Evolutionary conservation across 2,329 filamentous ascomycete genomes (phyloP).

Genomic region (Trichoderma semiorbis): DNA sequence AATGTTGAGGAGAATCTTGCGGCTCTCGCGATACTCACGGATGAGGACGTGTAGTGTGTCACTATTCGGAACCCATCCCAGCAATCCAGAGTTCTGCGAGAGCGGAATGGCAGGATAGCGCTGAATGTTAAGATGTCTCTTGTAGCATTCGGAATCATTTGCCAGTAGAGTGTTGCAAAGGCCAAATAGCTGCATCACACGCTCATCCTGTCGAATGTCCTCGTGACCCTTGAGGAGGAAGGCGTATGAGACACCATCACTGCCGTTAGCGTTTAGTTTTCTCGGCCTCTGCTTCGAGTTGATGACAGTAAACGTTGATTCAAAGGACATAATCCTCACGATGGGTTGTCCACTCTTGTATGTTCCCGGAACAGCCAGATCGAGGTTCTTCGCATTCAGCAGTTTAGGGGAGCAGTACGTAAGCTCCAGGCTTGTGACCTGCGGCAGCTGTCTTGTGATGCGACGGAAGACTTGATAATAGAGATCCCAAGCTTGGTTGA

Average conservation of each 20-base stretch:
- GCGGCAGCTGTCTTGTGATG: slow-evolving; percentile 88
- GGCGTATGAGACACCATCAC: slow-evolving; percentile 81
- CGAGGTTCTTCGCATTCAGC: slow-evolving; percentile 77
- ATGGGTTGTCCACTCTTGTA: slow-evolving; percentile 77
- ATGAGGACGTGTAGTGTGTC: slow-evolving; percentile 97
- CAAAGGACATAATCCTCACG: slow-evolving; percentile 83
- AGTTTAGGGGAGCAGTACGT: slow-evolving; percentile 96
- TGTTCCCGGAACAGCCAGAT: slow-evolving; percentile 92
- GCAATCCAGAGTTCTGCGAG: slow-evolving; percentile 89
- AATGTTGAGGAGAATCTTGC: slow-evolving; percentile 97
- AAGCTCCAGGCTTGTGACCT: slow-evolving; percentile 87
- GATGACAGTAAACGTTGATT: slow-evolving; percentile 85
- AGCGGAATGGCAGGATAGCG: slow-evolving; percentile 94
- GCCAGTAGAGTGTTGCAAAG: slow-evolving; percentile 93
- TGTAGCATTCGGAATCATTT: slow-evolving; percentile 94
- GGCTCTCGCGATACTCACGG: slow-evolving; percentile 92
- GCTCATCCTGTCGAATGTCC: slow-evolving; percentile 97
- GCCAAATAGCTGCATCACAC: slow-evolving; percentile 98
- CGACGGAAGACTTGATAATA: slow-evolving; percentile 98
- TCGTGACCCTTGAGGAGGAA: slow-evolving; percentile 98
- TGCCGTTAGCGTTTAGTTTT: slow-evolving; percentile 83
- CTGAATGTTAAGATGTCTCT: slow-evolving; percentile 94
- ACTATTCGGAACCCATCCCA: slow-evolving; percentile 96
- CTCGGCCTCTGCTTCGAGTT: slow-evolving; percentile 94
- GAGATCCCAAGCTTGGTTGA: slow-evolving; percentile 98